Evolutionary conservation across 2,329 filamentous ascomycete genomes (phyloP).

Genomic region (Blumeria graminis): DNA sequence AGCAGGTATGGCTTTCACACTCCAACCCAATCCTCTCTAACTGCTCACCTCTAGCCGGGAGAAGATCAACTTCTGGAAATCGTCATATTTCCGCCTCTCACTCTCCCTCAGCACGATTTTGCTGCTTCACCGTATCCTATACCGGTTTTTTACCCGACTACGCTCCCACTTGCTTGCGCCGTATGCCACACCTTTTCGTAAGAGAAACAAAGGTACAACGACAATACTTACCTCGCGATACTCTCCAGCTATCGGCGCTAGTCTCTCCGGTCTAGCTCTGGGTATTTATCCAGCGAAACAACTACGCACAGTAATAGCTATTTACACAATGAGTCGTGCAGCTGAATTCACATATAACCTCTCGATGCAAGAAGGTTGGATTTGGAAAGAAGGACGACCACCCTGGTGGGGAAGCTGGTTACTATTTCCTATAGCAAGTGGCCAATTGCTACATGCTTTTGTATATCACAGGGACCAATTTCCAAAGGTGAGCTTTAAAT

Average conservation of each 20-base stretch:
- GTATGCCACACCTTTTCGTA: slow-evolving; percentile 58
- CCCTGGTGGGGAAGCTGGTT: slow-evolving; percentile 75
- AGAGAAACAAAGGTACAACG: slow-evolving; percentile 56
- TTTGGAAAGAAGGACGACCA: slow-evolving; percentile 42
- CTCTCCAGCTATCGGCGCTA: slow-evolving; percentile 76
- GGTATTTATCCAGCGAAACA: slow-evolving; percentile 48
- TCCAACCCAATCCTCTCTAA: not conserved
- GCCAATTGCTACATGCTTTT: slow-evolving; percentile 52
- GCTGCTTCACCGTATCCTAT: slow-evolving; percentile 68
- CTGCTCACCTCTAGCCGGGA: not conserved
- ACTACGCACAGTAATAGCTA: slow-evolving; percentile 54
- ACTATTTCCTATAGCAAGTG: slow-evolving; percentile 51
- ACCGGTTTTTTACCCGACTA: slow-evolving; percentile 67
- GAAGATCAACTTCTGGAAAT: slow-evolving; percentile 18
- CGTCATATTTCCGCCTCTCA: slow-evolving; percentile 51
- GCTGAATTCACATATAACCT: slow-evolving; percentile 74
- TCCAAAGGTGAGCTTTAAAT: slow-evolving; percentile 22
- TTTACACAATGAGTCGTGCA: slow-evolving; percentile 59
- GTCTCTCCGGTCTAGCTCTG: slow-evolving; percentile 61
- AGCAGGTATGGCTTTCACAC: slow-evolving; percentile 3
- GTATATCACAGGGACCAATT: slow-evolving; percentile 57
- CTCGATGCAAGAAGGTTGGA: slow-evolving; percentile 46
- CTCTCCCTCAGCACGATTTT: slow-evolving; percentile 66
- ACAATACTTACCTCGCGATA: slow-evolving; percentile 56
- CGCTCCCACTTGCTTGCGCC: slow-evolving; percentile 56